These are phyloP conservation scores for Fusarium scirpi DNA, from an alignment of 2,329 filamentous ascomycete genomes.

Conservation along the genomic window DNA sequence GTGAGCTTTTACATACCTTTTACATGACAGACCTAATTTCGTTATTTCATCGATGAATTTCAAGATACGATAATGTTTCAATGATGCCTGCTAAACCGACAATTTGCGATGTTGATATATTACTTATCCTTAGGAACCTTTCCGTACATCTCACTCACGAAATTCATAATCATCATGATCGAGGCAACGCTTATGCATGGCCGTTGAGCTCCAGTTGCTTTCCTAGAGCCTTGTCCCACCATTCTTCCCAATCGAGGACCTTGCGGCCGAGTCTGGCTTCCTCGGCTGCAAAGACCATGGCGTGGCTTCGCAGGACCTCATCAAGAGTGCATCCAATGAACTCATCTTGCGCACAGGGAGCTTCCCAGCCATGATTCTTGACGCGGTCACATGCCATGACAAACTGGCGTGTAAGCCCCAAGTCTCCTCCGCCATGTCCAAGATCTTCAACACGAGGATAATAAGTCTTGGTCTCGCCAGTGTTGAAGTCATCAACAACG, in stretches of 20 bases:
- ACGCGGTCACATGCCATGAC: constrained; percentile 84
- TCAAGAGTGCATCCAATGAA: constrained; percentile 86
- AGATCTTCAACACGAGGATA: constrained; percentile 51
- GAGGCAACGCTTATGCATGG: neutral
- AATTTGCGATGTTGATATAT: neutral
- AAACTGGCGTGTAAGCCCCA: constrained; percentile 81
- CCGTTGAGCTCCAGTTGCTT: constrained; percentile 26
- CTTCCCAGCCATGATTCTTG: constrained; percentile 75
- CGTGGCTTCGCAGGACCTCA: constrained; percentile 90
- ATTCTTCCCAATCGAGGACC: constrained; percentile 79
- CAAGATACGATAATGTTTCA: constrained; percentile 22
- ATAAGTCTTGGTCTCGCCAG: constrained; percentile 50
- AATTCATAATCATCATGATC: neutral
- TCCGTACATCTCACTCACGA: neutral
- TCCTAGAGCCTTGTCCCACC: constrained; percentile 70
- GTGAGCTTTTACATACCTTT: constrained; percentile 39
- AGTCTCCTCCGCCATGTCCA: constrained; percentile 57
- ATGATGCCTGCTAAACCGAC: neutral
- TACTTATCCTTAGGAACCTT: neutral
- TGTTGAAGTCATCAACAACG: constrained; percentile 71
- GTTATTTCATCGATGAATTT: constrained; percentile 21
- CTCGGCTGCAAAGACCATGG: constrained; percentile 93
- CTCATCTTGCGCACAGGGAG: constrained; percentile 77
- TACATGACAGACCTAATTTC: constrained; percentile 22
- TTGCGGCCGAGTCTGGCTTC: constrained; percentile 78